These are phyloP conservation scores for Linnemannia schmuckeri DNA, from an alignment of 192 early-diverging fungal species.

Conservation along the genomic window DNA sequence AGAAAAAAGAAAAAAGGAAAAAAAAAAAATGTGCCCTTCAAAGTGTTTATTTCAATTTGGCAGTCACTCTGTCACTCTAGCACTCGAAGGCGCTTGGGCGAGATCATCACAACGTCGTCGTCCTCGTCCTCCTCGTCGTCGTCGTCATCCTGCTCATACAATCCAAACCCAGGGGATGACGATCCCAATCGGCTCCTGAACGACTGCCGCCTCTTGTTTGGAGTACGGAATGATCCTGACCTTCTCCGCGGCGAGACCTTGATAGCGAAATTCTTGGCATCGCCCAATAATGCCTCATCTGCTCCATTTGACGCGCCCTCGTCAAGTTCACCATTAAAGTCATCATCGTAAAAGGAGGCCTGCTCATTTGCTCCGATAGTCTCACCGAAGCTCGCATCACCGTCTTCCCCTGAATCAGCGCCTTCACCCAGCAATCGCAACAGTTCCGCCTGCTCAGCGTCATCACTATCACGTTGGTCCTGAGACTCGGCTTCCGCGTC, in stretches of 20 bases:
- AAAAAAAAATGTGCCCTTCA: slow-evolving; percentile 9
- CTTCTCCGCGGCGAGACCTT: background rate
- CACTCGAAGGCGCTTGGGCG: slow-evolving; percentile 29
- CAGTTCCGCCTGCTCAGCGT: slow-evolving; percentile 27
- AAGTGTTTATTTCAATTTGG: slow-evolving; percentile 22
- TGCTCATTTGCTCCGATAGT: background rate
- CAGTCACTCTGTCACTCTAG: slow-evolving; percentile 32
- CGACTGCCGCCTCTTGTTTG: slow-evolving; percentile 24
- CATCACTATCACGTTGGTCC: slow-evolving; percentile 4
- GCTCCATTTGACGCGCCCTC: background rate
- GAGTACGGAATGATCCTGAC: slow-evolving; percentile 18
- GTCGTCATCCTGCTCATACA: slow-evolving; percentile 18
- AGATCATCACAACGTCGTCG: slow-evolving; percentile 38
- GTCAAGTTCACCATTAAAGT: background rate
- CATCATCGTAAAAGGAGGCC: background rate
- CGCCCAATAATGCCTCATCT: background rate
- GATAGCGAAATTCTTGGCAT: background rate
- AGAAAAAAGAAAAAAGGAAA: slow-evolving; percentile 13
- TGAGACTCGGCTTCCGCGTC: background rate
- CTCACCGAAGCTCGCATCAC: background rate
- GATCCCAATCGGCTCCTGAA: slow-evolving; percentile 33
- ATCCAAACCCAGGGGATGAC: slow-evolving; percentile 30
- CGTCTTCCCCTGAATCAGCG: background rate
- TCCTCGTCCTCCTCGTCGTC: slow-evolving; percentile 32
- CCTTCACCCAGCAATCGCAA: slow-evolving; percentile 31